Percentiles rank a stretch among this genome's conserved stretches.
Evolutionary conservation across 352 stramenopile species (phyloP).

Genomic region (Discostella stelligera): DNA sequence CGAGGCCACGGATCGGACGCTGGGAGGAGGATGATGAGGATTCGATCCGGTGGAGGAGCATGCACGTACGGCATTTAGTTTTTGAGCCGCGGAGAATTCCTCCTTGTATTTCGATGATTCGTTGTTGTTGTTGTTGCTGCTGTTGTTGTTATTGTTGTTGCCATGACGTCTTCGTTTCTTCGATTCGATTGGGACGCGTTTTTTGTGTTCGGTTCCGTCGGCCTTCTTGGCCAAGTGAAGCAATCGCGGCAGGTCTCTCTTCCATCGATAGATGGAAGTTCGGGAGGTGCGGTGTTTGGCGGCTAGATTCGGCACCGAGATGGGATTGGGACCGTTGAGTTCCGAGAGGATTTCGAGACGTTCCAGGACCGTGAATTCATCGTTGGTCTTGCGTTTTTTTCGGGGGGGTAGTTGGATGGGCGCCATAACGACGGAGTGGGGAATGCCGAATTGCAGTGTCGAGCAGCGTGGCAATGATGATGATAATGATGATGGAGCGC

Average conservation of each 20-base stretch:
- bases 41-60: not conserved
- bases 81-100: not conserved
- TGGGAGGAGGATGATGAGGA: not conserved
- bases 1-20: constrained; percentile 6
- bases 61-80: not conserved
- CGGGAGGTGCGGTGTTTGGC: constrained; percentile 11
- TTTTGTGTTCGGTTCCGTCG: not conserved
- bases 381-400: not conserved
- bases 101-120: not conserved
- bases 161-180: not conserved
- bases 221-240: not conserved
- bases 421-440: not conserved
- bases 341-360: not conserved
- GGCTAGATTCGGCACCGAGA: not conserved
- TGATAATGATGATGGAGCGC: not conserved
- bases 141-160: not conserved
- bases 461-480: no score
- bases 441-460: not conserved
- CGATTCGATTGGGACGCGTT: not conserved
- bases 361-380: constrained; percentile 1
- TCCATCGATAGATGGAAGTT: constrained; percentile 20
- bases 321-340: not conserved
- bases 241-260: constrained; percentile 17
- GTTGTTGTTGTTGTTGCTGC: not conserved
- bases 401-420: not conserved